Base-by-base conservation (phyloP, 768 basidiomycete species). In the Coprinopsis strossmayeri region DNA sequence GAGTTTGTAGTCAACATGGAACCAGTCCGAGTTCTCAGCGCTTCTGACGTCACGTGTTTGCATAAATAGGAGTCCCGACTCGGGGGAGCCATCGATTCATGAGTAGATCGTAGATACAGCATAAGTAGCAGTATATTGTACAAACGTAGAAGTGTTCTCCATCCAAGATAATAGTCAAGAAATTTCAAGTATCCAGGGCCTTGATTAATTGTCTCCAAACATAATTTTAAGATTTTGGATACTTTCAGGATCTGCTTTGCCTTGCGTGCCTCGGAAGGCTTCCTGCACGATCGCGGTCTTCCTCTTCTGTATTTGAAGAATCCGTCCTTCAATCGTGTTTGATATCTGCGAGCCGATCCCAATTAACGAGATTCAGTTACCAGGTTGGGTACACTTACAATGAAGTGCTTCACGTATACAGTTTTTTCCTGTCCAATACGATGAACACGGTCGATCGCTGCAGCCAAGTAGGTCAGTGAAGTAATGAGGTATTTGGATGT, bases 271-370 rank as follows among this genome's bases (percentile, higher is more conserved):
- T 21, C 81, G 76, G 59, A 93, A 87, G 1, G 91, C 90, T 59
- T 88, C 87, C 55, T 83, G 87, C 18, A 93, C 77, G 41, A 95
- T 87, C 2, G 88, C 88, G 0, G 82, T 90, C 68, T 94, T 95
- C 30, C 89, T 71, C 57, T 84, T 82, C 63, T 94, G 92, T 18
- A 94, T 90, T 55, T 81, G 72, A 3, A 90, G 62, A 53, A 92
- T 89, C 13, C 86, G 79, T 0, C 80, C 80, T 61, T 91, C 89
- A 48, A 91, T 86, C 1, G 88, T 91, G 47, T 84, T 71, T 9
- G 77, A 64, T 2, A 89, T 69, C 87, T 89, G 53, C 20, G 35
- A 25, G 15, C 24, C n/a, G 7, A 48, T 24, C 28, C 32, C 20
- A 50, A 9, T 34, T 38, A 34, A 2, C 11, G 35, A 13, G 27